Evolutionary conservation across 2,329 filamentous ascomycete genomes (phyloP), one percentile per base, ranked within the genome.

Genomic region (Apiospora kogelbergensis): DNA sequence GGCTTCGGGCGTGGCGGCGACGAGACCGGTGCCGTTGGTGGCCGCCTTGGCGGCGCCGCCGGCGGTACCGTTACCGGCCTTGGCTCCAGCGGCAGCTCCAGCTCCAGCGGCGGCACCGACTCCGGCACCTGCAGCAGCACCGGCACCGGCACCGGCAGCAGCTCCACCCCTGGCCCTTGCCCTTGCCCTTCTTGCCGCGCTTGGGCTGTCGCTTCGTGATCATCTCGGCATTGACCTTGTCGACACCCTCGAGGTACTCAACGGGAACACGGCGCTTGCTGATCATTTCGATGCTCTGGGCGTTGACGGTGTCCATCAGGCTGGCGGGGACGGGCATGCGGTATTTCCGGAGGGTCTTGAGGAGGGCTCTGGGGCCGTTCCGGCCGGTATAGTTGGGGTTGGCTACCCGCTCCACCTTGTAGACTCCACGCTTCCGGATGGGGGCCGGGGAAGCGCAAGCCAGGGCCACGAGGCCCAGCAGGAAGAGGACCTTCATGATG

Each of bases 341-440:
- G 67, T 78, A 78, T 70, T 78, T 78, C 30, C 75, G 72, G n/a
- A 78, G 72, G 20, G 76, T 74, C 68, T 78, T 78, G 20, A 77
- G 68, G 33, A 78, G 70, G 26, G 76, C 73, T 68, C 75, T 72
- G 46, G 76, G 76, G 3, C 77, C 77, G 69, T 78, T 77, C 30
- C 72, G 73, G n/a, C 75, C 74, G 30, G 70, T 71, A 41, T 71
- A 75, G 65, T 74, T 73, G n/a, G 75, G 77, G 64, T 78, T 78
- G 45, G 73, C 41, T 13, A 77, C 74, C 67, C 76, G 73, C 66
- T 78, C 76, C 46, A 78, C 76, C 66, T 78, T 78, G 71, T 74
- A 78, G 42, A 76, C 71, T 17, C 77, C 77, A 68, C 77, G 73
- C 72, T 78, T 78, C 66, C 77, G 73, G 64, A 78, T 70, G 22